Evolutionary conservation across 345 rosid species (phyloP).

Genomic region (Eucalyptus cloeziana): DNA sequence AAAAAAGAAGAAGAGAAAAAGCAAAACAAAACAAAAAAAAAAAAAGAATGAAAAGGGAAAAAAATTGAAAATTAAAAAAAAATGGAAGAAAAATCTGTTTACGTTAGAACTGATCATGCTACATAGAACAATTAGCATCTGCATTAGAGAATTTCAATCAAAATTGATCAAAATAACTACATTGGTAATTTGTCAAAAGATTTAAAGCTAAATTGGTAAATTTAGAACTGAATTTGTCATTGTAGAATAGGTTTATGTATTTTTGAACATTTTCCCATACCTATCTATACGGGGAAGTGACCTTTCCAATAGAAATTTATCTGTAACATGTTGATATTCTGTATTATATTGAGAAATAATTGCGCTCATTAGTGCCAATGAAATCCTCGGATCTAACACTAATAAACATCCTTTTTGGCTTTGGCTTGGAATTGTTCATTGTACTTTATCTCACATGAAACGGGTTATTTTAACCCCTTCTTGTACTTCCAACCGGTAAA

Average conservation of each 20-base stretch:
- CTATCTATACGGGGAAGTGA: background rate
- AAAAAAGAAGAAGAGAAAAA: rapidly evolving
- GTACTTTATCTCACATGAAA: background rate
- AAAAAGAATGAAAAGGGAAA: no score
- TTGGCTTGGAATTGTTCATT: background rate
- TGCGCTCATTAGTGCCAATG: background rate
- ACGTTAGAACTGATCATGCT: rapidly evolving
- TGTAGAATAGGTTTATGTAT: background rate
- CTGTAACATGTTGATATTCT: background rate
- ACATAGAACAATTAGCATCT: rapidly evolving
- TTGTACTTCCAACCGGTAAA: background rate
- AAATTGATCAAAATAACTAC: background rate
- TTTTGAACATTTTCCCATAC: background rate
- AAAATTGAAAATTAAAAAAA: background rate
- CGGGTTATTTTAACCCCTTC: background rate
- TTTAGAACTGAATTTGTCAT: background rate
- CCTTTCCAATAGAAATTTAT: background rate
- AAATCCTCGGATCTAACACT: background rate
- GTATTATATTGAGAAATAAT: background rate
- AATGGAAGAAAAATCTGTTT: background rate
- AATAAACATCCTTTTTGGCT: background rate
- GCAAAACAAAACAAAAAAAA: rapidly evolving
- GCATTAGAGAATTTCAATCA: background rate
- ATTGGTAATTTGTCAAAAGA: background rate
- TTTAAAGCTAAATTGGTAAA: background rate